Evolutionary conservation across 2,329 filamentous ascomycete species (phyloP).

Genomic region (Trichophyton equinum): DNA sequence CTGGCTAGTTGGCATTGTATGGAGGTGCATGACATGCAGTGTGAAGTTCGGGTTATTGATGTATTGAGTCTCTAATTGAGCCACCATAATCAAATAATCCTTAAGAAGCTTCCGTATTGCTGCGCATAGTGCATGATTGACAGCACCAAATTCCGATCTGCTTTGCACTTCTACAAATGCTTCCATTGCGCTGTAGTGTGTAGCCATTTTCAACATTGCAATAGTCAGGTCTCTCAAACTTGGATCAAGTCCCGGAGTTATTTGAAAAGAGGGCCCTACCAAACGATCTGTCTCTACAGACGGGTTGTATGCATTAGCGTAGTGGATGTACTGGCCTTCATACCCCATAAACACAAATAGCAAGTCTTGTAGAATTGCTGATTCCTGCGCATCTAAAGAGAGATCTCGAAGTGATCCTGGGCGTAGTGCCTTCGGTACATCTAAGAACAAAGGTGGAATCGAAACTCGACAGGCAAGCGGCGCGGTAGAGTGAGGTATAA

Average conservation of each 20-base stretch:
- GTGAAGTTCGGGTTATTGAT: constrained; percentile 83
- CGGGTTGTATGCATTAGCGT: constrained; percentile 69
- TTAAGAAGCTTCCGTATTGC: constrained; percentile 82
- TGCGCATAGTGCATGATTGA: constrained; percentile 94
- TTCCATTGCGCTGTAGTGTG: constrained; percentile 81
- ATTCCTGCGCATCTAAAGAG: constrained; percentile 70
- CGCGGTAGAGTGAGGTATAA: constrained; percentile 56
- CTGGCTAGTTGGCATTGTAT: constrained; percentile 78
- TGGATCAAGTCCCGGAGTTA: constrained; percentile 74
- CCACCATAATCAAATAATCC: constrained; percentile 85
- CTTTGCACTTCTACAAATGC: constrained; percentile 92
- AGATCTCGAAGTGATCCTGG: constrained; percentile 57
- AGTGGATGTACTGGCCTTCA: constrained; percentile 94
- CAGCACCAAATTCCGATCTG: constrained; percentile 79
- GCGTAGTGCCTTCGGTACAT: constrained; percentile 56
- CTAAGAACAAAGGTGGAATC: constrained; percentile 48
- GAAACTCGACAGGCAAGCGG: constrained; percentile 61
- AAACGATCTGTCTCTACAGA: constrained; percentile 75
- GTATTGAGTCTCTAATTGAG: constrained; percentile 86
- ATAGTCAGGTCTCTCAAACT: constrained; percentile 76
- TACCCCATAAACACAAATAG: constrained; percentile 96
- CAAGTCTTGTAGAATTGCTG: constrained; percentile 75
- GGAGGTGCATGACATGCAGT: constrained; percentile 81
- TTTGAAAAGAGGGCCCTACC: constrained; percentile 65
- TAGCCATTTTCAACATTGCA: constrained; percentile 88